Percentiles rank a stretch among this genome's conserved stretches.
These are phyloP conservation scores for Rhodocollybia butyracea DNA, from an alignment of 768 basidiomycete genomes.

Conservation along the genomic window DNA sequence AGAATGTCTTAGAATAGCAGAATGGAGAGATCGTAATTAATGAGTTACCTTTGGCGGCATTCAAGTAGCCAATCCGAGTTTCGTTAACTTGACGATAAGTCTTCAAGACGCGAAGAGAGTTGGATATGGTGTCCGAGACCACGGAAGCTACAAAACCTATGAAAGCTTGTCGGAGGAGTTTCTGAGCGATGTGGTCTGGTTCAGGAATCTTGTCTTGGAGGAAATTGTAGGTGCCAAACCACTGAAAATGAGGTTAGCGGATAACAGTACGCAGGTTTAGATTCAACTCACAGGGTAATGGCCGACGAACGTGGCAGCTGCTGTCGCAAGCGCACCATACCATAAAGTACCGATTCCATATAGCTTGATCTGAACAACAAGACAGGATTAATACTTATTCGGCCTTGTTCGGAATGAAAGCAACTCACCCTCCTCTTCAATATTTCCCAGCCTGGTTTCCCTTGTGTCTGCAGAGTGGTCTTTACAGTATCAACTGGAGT, in stretches of 20 bases:
- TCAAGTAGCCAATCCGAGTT: constrained; percentile 71
- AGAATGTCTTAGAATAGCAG: too few species aligned
- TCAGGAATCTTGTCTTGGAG: constrained; percentile 62
- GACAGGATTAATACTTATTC: not conserved
- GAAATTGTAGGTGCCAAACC: constrained; percentile 86
- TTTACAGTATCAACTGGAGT: constrained; percentile 94
- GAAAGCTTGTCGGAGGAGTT: constrained; percentile 76
- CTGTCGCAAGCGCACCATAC: constrained; percentile 91
- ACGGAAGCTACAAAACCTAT: constrained; percentile 90
- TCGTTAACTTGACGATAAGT: constrained; percentile 93
- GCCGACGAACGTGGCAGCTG: constrained; percentile 91
- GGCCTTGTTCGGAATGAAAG: not conserved
- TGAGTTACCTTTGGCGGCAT: constrained; percentile 75
- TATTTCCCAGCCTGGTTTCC: constrained; percentile 62
- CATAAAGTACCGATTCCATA: constrained; percentile 80
- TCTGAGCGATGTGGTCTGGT: constrained; percentile 48
- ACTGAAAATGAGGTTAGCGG: constrained; percentile 36
- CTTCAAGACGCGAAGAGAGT: constrained; percentile 90
- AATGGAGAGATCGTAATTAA: too few species aligned
- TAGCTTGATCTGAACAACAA: constrained; percentile 49
- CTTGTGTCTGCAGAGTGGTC: constrained; percentile 94
- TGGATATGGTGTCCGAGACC: constrained; percentile 81
- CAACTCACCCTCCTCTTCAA: constrained; percentile 58
- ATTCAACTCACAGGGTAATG: constrained; percentile 74
- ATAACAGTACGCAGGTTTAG: too few species aligned